phyloP scores from a whole-genome alignment of 2,329 filamentous ascomycete species.

The Aspergillus quadricinctus region DNA sequence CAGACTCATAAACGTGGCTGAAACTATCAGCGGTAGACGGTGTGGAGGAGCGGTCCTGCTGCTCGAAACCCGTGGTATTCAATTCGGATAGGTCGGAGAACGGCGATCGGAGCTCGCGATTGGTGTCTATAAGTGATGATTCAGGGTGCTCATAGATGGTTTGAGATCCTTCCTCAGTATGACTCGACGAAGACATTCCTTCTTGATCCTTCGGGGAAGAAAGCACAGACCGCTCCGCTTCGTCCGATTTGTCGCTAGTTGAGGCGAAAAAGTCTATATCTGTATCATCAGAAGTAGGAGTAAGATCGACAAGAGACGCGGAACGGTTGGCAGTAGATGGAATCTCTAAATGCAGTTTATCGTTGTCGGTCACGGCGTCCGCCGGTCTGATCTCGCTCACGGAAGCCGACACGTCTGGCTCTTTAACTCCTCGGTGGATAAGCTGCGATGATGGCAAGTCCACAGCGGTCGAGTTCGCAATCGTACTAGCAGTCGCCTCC shows the following conservation, averaged over 20 bases:
- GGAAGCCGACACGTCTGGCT: constrained; percentile 6
- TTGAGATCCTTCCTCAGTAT: constrained; percentile 30
- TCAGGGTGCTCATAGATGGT: constrained; percentile 32
- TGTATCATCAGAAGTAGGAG: constrained; percentile 42
- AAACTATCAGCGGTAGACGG: constrained; percentile 35
- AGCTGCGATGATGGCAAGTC: constrained; percentile 25
- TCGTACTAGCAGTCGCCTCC: constrained; percentile 7
- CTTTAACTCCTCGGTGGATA: constrained; percentile 22
- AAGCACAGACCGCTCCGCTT: neutral
- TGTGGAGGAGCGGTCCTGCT: constrained; percentile 29
- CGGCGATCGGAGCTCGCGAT: constrained; percentile 15
- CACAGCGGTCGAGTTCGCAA: constrained; percentile 36
- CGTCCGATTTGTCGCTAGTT: neutral
- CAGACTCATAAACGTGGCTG: constrained; percentile 33
- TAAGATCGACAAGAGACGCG: constrained; percentile 41
- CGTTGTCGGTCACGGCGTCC: constrained; percentile 12
- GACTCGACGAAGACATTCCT: constrained; percentile 18
- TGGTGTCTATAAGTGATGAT: constrained; percentile 14
- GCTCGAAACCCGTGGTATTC: constrained; percentile 4
- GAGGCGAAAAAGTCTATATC: constrained; percentile 12
- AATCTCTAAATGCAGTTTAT: constrained; percentile 24
- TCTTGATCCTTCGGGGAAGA: neutral
- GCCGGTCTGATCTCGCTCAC: constrained; percentile 11
- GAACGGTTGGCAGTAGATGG: constrained; percentile 38
- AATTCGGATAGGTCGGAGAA: constrained; percentile 19